Evolutionary conservation across 192 early-diverging fungal species (phyloP), one percentile per base, ranked within the genome.

Genomic region (Umbelopsis vinacea): DNA sequence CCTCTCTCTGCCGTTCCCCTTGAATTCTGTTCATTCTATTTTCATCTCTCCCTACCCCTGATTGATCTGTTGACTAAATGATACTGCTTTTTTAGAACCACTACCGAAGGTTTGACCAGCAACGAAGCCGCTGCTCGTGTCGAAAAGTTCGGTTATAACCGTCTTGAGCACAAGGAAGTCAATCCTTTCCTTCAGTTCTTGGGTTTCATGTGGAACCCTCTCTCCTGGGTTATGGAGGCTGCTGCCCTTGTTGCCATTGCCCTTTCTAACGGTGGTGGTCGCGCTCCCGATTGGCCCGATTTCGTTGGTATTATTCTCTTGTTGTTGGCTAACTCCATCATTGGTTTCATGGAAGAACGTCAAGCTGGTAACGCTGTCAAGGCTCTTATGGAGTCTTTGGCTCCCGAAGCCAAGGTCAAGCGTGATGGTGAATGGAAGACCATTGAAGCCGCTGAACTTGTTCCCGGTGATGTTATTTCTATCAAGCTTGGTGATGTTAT

Each of bases 341-440:
- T 97, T 75, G 95, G 95, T 46, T 97, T 86, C 78, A 81, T 92
- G 73, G 94, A 97, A 84, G 96, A 97, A 81, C 91, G 91, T 71
- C 89, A 92, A 48, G 94, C 96, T 46, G 94, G 94, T 76, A 92
- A 91, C 76, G 93, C 96, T 46, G 88, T 97, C 77, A 93, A 97
- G 82, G 96, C 94, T 19, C 84, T 97, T 71, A 97, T 95, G 88
- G 93, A 91, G n/a, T 93, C 94, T 22, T 86, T 96, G 11, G 94
- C 95, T 22, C 91, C 94, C 38, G 91, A 94, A 85, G 90, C 89
- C 79, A 92, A 91, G 81, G 93, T 92, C 74, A 94, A 91, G 89
- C 90, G 95, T 79, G 87, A 95, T 80, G 91, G 91, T 79, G 81
- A 87, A 71, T 92, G 93, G 87, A 84, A 84, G 21, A 90, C 90